A percentile compares a stretch with the other conserved stretches of the same genome.
Evolutionary conservation across 2,329 filamentous ascomycete species (phyloP).

Genomic region (Talaromyces sp.): DNA sequence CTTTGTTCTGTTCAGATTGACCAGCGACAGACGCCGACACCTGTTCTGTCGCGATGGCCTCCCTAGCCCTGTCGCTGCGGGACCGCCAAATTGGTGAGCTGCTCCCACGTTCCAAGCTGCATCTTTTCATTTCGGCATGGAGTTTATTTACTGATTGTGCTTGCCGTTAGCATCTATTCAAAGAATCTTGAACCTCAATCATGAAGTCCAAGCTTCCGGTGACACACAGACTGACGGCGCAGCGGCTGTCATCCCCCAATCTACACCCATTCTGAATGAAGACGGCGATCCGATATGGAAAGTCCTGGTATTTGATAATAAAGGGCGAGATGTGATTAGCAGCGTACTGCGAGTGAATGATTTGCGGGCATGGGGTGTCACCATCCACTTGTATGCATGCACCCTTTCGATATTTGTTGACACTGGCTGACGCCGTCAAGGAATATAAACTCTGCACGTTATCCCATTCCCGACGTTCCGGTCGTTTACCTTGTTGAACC

Average conservation of each 20-base stretch:
- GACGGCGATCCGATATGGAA: conserved; percentile 97
- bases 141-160: background rate
- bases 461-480: conserved; percentile 92
- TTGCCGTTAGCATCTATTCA: conserved; percentile 71
- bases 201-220: conserved; percentile 54
- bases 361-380: conserved; percentile 88
- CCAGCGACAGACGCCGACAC: background rate
- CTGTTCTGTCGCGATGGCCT: conserved; percentile 48
- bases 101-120: conserved; percentile 19
- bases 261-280: conserved; percentile 75
- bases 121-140: background rate
- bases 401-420: conserved; percentile 19
- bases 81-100: conserved; percentile 68
- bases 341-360: conserved; percentile 93
- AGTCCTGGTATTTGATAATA: conserved; percentile 88
- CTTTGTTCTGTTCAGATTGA: background rate
- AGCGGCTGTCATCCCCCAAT: conserved; percentile 61
- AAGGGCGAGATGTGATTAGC: conserved; percentile 91
- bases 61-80: conserved; percentile 57
- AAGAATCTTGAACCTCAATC: conserved; percentile 93
- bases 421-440: conserved; percentile 43
- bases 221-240: conserved; percentile 61
- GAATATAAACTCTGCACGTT: conserved; percentile 74
- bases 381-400: conserved; percentile 75
- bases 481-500: conserved; percentile 96